A percentile compares a stretch with the other conserved stretches of the same genome.
Conservation (phyloP, 495 filamentous ascomycete genomes). For the Apiosordaria backusii region DNA sequence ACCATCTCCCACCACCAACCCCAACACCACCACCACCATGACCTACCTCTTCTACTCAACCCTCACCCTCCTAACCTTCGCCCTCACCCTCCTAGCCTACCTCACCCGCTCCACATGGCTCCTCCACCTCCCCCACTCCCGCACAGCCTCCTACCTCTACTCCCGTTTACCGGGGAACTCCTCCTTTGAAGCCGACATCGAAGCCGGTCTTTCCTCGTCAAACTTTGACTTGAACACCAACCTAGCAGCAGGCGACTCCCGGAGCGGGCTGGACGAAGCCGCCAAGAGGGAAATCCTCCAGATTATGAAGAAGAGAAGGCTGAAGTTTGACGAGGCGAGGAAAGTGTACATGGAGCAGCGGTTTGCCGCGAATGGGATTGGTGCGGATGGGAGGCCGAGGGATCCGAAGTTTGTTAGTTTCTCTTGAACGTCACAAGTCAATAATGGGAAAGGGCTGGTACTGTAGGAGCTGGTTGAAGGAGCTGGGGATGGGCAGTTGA, state of each 20-base stretch:
- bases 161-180: conserved; percentile 65
- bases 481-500: not conserved
- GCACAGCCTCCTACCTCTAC: conserved; percentile 64
- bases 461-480: not conserved
- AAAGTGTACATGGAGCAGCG: conserved; percentile 76
- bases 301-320: conserved; percentile 76
- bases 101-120: conserved; percentile 55
- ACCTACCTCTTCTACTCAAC: conserved; percentile 71
- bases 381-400: conserved; percentile 76
- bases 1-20: not conserved
- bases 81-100: conserved; percentile 64
- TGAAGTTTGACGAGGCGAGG: conserved; percentile 89
- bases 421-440: conserved; percentile 46
- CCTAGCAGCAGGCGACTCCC: conserved; percentile 67
- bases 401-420: conserved; percentile 96
- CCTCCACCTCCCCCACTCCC: conserved; percentile 32
- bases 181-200: conserved; percentile 66
- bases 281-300: conserved; percentile 75
- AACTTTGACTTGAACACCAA: conserved; percentile 80
- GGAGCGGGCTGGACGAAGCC: conserved; percentile 72
- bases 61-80: conserved; percentile 58
- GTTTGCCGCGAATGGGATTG: conserved; percentile 84
- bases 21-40: conserved; percentile 45
- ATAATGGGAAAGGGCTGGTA: not conserved
- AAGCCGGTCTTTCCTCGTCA: conserved; percentile 75